Percentiles rank a stretch among this genome's conserved stretches.
Evolutionary conservation across 2,329 filamentous ascomycete species (phyloP).

Genomic region (Aureobasidium zeae): DNA sequence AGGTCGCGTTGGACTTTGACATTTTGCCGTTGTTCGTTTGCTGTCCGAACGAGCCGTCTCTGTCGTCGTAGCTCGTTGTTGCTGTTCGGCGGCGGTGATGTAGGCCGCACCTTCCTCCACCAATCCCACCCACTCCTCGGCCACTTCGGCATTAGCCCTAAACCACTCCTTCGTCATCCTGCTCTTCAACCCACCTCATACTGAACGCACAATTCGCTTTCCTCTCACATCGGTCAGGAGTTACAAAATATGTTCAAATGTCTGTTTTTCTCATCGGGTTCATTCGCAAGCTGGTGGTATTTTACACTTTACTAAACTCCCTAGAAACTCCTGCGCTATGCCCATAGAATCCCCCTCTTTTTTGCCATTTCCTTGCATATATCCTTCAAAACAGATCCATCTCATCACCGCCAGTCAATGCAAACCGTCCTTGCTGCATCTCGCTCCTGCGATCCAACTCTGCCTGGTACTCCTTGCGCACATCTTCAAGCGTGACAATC

Average conservation of each 20-base stretch:
- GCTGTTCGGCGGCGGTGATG: slow-evolving; percentile 9
- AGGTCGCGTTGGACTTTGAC: slow-evolving; percentile 46
- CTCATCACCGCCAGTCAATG: slow-evolving; percentile 47
- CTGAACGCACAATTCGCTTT: too few species aligned
- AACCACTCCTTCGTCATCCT: not conserved
- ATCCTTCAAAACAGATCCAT: slow-evolving; percentile 14
- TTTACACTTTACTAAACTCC: slow-evolving; percentile 2
- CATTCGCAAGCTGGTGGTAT: not conserved
- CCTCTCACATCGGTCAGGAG: too few species aligned
- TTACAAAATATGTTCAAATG: too few species aligned
- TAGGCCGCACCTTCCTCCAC: not conserved
- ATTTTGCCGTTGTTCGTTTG: slow-evolving; percentile 22
- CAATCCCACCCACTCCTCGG: slow-evolving; percentile 10
- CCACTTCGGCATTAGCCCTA: slow-evolving; percentile 3
- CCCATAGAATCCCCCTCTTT: slow-evolving; percentile 4
- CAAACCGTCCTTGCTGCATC: slow-evolving; percentile 83
- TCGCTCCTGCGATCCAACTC: slow-evolving; percentile 82
- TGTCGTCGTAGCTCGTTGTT: slow-evolving; percentile 1
- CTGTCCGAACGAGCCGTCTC: not conserved
- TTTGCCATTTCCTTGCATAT: not conserved
- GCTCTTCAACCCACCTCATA: not conserved
- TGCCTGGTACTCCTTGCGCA: slow-evolving; percentile 79
- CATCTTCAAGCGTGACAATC: slow-evolving; percentile 75
- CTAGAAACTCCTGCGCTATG: slow-evolving; percentile 15
- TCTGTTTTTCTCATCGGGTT: too few species aligned